Percentiles rank a stretch among this genome's conserved stretches.
Conservation (phyloP, 2,329 filamentous ascomycete species). For the Cytospora mali region DNA sequence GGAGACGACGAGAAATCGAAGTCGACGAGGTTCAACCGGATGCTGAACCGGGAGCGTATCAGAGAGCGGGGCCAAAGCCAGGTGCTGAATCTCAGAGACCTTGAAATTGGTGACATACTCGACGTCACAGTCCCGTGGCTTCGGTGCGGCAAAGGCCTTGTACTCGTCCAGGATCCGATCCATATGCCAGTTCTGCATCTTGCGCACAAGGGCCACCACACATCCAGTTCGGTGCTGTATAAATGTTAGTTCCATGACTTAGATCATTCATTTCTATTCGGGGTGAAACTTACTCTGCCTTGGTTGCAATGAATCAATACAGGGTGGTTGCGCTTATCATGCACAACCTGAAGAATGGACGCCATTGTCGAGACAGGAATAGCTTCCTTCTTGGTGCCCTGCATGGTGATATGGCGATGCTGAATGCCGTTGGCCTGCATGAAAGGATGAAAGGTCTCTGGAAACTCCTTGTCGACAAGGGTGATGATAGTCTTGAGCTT, state of each 20-base stretch:
- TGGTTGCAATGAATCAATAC: conserved; percentile 92
- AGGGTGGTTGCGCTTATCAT: conserved; percentile 75
- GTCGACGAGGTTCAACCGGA: conserved; percentile 38
- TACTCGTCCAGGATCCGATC: conserved; percentile 73
- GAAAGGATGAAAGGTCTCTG: conserved; percentile 60
- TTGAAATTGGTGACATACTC: conserved; percentile 59
- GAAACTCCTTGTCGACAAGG: conserved; percentile 64
- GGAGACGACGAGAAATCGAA: conserved; percentile 15
- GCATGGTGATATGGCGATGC: conserved; percentile 76
- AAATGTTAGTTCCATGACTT: conserved; percentile 17
- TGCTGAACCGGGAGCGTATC: conserved; percentile 25
- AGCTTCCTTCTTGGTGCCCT: conserved; percentile 82
- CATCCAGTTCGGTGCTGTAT: conserved; percentile 82
- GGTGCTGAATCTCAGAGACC: conserved; percentile 34
- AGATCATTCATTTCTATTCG: not conserved
- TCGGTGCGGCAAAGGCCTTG: conserved; percentile 62
- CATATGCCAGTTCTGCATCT: conserved; percentile 68
- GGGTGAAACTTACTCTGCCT: conserved; percentile 63
- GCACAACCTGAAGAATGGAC: conserved; percentile 69
- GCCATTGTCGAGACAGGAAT: conserved; percentile 70
- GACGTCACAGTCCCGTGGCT: conserved; percentile 62
- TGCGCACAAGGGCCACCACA: conserved; percentile 78
- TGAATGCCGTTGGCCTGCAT: conserved; percentile 67
- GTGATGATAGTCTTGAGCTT: conserved; percentile 78
- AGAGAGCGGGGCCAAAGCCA: conserved; percentile 18